Percentiles rank a stretch among this genome's conserved stretches.
These are phyloP conservation scores for Chlorella ohadii DNA, from an alignment of 139 green algal species.

Conservation along the genomic window DNA sequence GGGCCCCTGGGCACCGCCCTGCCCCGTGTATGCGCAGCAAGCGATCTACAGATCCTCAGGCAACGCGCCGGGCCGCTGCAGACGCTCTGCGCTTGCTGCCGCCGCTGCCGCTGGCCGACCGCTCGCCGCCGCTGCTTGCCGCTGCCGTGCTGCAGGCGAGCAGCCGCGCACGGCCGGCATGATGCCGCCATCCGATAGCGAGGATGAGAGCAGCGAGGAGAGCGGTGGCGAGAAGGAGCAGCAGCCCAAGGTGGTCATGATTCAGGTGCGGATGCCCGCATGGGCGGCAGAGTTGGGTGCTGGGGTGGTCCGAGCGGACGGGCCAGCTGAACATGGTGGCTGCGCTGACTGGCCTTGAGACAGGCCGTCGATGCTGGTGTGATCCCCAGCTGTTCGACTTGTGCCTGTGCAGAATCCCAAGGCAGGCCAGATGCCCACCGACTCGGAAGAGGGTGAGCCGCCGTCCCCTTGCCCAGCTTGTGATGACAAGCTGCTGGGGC, in stretches of 20 bases:
- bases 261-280: slow-evolving; percentile 34
- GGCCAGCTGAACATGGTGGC: too few relatives aligned
- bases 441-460: slow-evolving; percentile 18
- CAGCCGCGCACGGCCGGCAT: slow-evolving; percentile 75
- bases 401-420: slow-evolving; percentile 12
- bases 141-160: slow-evolving; percentile 33
- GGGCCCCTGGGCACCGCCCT: not conserved
- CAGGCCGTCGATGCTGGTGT: too few relatives aligned
- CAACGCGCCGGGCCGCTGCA: too few relatives aligned
- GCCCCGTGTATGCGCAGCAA: not conserved
- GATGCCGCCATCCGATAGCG: slow-evolving; percentile 77
- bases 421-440: slow-evolving; percentile 23
- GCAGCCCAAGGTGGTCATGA: slow-evolving; percentile 33
- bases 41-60: too few relatives aligned
- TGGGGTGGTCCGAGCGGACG: too few relatives aligned
- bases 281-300: too few relatives aligned
- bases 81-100: not conserved
- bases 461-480: too few relatives aligned
- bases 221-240: slow-evolving; percentile 7
- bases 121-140: not conserved
- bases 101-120: not conserved
- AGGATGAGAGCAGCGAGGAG: slow-evolving; percentile 61
- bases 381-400: too few relatives aligned
- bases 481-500: too few relatives aligned
- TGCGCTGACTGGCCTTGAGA: too few relatives aligned